phyloP scores from a whole-genome alignment of 768 basidiomycete genomes.

The Ramaria rubella region DNA sequence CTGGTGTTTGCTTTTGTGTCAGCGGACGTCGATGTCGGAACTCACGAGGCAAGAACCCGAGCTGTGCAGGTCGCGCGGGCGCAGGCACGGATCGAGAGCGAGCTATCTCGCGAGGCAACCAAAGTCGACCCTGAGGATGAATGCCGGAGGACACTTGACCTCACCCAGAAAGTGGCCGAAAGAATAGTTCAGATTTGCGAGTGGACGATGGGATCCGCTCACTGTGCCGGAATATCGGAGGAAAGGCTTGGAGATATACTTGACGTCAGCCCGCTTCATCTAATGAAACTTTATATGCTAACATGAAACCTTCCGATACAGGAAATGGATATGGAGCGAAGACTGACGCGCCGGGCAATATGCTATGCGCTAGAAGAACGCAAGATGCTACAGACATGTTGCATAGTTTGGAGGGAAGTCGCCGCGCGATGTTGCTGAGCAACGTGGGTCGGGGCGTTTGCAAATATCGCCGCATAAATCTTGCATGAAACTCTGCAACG shows the following conservation, averaged over 20 bases:
- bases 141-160: not conserved
- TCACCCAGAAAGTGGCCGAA: not conserved
- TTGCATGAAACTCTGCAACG: not conserved
- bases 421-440: not conserved
- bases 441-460: not conserved
- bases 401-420: not conserved
- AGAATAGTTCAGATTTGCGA: not conserved
- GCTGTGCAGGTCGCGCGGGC: not conserved
- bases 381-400: not conserved
- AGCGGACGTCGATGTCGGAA: conserved; percentile 4
- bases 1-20: not conserved
- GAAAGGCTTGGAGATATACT: conserved; percentile 1
- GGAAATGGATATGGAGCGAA: not conserved
- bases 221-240: not conserved
- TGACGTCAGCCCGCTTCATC: conserved; percentile 1
- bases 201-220: not conserved
- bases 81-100: conserved; percentile 4
- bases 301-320: not conserved
- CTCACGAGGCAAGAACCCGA: not conserved
- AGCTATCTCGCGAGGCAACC: not conserved
- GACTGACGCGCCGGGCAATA: not conserved
- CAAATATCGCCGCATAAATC: not conserved
- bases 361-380: conserved; percentile 5
- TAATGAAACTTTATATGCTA: not conserved
- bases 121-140: not conserved